Conservation (phyloP, 805 yeast genomes). For the Clavispora carvajalis region DNA sequence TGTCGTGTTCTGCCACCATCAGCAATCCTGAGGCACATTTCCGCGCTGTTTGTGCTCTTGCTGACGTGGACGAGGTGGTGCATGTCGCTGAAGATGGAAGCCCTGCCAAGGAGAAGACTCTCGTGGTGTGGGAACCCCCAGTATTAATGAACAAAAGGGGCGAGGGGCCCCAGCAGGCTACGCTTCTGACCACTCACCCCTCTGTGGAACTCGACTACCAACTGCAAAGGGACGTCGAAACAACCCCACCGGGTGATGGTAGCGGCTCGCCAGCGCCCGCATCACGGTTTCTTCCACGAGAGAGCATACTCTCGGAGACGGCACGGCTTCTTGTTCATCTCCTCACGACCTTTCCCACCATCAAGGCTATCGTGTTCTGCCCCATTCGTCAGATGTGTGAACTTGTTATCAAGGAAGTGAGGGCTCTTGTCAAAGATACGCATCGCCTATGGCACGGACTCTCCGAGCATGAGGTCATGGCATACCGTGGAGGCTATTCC, state of each 20-base stretch:
- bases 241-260: too few species aligned
- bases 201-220: too few species aligned
- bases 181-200: slow-evolving; percentile 4
- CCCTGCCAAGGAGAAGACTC: slow-evolving; percentile 71
- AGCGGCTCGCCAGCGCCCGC: slow-evolving; percentile 6
- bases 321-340: slow-evolving; percentile 69
- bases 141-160: slow-evolving; percentile 52
- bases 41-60: slow-evolving; percentile 66
- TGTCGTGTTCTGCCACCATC: slow-evolving; percentile 94
- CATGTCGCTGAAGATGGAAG: slow-evolving; percentile 81
- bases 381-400: slow-evolving; percentile 84
- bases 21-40: slow-evolving; percentile 70
- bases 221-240: too few species aligned
- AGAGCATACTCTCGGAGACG: slow-evolving; percentile 67
- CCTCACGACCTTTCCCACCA: slow-evolving; percentile 45
- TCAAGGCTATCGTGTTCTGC: slow-evolving; percentile 87
- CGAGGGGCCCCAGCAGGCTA: slow-evolving; percentile 17
- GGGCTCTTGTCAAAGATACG: slow-evolving; percentile 43
- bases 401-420: slow-evolving; percentile 74
- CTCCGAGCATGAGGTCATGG: slow-evolving; percentile 62
- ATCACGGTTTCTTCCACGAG: slow-evolving; percentile 38
- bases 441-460: slow-evolving; percentile 36
- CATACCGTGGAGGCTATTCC: slow-evolving; percentile 94
- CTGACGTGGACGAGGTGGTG: slow-evolving; percentile 36
- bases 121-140: slow-evolving; percentile 86